Percentiles rank a stretch among this genome's conserved stretches.
Conservation (phyloP, 176 grass and related monocot species). For the Eremochloa ophiuroides region DNA sequence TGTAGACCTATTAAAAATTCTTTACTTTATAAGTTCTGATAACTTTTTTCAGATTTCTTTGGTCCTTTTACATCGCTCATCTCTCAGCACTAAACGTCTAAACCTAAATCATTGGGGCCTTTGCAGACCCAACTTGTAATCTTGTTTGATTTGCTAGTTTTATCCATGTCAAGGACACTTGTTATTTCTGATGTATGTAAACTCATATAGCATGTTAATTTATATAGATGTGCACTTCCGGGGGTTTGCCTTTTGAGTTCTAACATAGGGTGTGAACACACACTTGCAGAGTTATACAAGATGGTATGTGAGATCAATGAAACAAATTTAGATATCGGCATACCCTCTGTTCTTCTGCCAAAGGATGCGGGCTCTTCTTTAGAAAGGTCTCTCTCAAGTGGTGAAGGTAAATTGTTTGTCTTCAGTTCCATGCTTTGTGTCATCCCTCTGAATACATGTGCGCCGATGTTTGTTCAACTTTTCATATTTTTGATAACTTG, state of each 20-base stretch:
- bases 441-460: background rate
- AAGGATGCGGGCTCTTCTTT: conserved; percentile 72
- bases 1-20: background rate
- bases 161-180: conserved; percentile 3
- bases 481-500: conserved; percentile 8
- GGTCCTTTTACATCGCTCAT: background rate
- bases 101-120: background rate
- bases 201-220: background rate
- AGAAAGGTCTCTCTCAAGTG: conserved; percentile 33
- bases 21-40: background rate
- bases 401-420: conserved; percentile 54
- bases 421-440: background rate
- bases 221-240: background rate
- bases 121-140: background rate
- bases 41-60: background rate
- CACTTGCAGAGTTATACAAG: conserved; percentile 89
- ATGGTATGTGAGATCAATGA: conserved; percentile 90
- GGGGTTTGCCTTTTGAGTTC: background rate
- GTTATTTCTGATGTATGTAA: conserved; percentile 2
- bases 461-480: background rate
- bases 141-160: background rate
- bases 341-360: conserved; percentile 90
- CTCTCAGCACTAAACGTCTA: background rate
- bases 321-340: conserved; percentile 73
- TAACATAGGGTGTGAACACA: background rate